Conservation (phyloP, 371 early-diverging fungal genomes). For the Batkoa obscura region DNA sequence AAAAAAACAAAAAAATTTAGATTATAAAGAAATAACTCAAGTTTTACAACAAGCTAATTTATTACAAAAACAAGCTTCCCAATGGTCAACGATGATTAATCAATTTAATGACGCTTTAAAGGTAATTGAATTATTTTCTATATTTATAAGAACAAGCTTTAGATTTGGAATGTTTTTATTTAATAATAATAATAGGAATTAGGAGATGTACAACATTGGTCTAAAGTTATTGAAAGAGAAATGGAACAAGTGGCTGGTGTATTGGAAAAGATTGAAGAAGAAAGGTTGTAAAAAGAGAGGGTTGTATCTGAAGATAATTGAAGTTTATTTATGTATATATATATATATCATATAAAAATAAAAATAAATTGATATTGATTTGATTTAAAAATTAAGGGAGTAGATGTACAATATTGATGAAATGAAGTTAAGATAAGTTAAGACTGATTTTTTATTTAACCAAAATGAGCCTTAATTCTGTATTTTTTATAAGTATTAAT, state of each 20-base stretch:
- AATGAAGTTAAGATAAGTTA: too few relatives aligned
- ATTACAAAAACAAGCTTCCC: slow-evolving; percentile 22
- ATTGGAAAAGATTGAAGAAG: slow-evolving; percentile 11
- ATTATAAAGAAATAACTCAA: slow-evolving; percentile 23
- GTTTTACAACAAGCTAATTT: slow-evolving; percentile 22
- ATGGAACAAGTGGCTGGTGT: slow-evolving; percentile 28
- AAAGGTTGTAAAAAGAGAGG: neutral
- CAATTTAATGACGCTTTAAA: slow-evolving; percentile 36
- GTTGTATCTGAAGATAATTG: too few relatives aligned
- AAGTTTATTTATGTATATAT: too few relatives aligned
- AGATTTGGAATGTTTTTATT: neutral
- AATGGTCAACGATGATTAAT: slow-evolving; percentile 33
- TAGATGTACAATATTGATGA: too few relatives aligned
- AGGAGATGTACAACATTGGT: slow-evolving; percentile 64
- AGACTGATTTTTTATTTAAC: too few relatives aligned
- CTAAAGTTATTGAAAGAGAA: slow-evolving; percentile 40
- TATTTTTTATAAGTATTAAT: too few relatives aligned
- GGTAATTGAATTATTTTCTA: slow-evolving; percentile 9
- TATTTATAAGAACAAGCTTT: neutral
- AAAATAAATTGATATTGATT: too few relatives aligned
- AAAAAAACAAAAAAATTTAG: slow-evolving; percentile 31
- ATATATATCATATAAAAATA: too few relatives aligned
- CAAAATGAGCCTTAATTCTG: too few relatives aligned
- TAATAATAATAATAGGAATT: slow-evolving; percentile 24
- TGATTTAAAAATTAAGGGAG: too few relatives aligned